Base-by-base conservation (phyloP, 2,329 filamentous ascomycete species). In the Cladophialophora carrionii region DNA sequence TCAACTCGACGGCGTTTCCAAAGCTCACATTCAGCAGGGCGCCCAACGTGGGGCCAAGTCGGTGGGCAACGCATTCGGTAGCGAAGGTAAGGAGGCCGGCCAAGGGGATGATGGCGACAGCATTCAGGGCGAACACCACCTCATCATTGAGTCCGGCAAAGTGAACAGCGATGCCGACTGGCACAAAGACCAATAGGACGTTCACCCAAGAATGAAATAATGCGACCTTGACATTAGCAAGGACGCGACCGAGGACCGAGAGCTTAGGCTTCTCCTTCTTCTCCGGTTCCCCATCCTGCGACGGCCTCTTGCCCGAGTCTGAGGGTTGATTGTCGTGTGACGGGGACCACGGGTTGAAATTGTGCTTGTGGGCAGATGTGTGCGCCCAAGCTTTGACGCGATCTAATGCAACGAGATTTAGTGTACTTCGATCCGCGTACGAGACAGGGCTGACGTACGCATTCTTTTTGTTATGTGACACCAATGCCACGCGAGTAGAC, bases 11-110 rank as follows among this genome's bases (percentile, higher is more conserved):
- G 2, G 92, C 92, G 74, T 96, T 96, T 62, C 92, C 94, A 75
- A 97, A 97, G 4, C 89, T 90, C 7, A 93, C 92, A 74, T 97
- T 97, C 64, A 97, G 82, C 48, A 97, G 81, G 62, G 93, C 94
- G 67, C 93, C 94, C 1, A 96, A 80, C 0, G 91, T 93, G 75
- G 96, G 92, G 56, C 93, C 92, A 0, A 88, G 89, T 9, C 49
- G 51, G 48, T 62, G 62, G 3, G 93, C 90, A 69, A 97, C 88
- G 76, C 96, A 92, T 76, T 97, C 93, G 0, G 93, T 97, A 0
- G 91, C 91, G 73, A 90, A 96, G 71, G 90, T 89, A n/a, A 97
- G 83, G 80, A 96, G 88, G 14, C 89, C 90, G 2, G 93, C 93
- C 41, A 97, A 83, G 0, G 93, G 93, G 63, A 97, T 88, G 70